Conservation (phyloP, 495 filamentous ascomycete genomes). For the Penicillium alfredii region DNA sequence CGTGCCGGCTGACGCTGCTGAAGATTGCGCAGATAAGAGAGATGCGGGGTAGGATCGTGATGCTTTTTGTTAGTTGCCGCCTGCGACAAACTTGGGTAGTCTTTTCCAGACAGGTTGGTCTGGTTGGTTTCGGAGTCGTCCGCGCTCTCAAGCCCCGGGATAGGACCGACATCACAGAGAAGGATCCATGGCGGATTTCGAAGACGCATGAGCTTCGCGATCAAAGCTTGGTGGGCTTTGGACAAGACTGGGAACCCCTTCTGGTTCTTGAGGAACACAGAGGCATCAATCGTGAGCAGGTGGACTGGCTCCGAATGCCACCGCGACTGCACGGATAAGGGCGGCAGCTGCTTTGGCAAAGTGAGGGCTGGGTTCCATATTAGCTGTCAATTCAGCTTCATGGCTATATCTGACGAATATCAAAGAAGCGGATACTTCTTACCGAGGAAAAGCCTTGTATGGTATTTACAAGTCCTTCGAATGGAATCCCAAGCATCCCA, state of each 20-base stretch:
- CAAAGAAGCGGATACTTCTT: constrained; percentile 35
- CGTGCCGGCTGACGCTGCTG: constrained; percentile 72
- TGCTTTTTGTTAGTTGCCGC: constrained; percentile 46
- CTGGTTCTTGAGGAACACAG: constrained; percentile 69
- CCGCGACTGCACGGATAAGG: constrained; percentile 66
- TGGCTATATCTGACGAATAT: background rate
- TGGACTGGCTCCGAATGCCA: constrained; percentile 94
- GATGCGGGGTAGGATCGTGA: constrained; percentile 58
- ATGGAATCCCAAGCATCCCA: constrained; percentile 96
- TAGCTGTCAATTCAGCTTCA: too few relatives aligned
- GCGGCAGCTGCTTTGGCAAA: constrained; percentile 73
- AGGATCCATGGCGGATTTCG: constrained; percentile 75
- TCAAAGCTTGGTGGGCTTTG: constrained; percentile 69
- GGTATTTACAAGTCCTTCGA: constrained; percentile 80
- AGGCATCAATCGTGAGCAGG: constrained; percentile 61
- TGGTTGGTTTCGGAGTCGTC: constrained; percentile 24
- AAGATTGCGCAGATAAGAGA: constrained; percentile 76
- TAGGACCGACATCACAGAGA: constrained; percentile 68
- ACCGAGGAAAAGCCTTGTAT: constrained; percentile 78
- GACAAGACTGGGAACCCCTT: constrained; percentile 79
- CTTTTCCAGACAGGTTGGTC: constrained; percentile 39
- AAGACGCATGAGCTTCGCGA: constrained; percentile 78
- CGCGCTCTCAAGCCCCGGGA: constrained; percentile 46
- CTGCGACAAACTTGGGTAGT: constrained; percentile 64
- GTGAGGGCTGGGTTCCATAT: constrained; percentile 53